Evolutionary conservation across 352 stramenopile species (phyloP), one percentile per base, ranked within the genome.

Genomic region (Lagenidium giganteum): DNA sequence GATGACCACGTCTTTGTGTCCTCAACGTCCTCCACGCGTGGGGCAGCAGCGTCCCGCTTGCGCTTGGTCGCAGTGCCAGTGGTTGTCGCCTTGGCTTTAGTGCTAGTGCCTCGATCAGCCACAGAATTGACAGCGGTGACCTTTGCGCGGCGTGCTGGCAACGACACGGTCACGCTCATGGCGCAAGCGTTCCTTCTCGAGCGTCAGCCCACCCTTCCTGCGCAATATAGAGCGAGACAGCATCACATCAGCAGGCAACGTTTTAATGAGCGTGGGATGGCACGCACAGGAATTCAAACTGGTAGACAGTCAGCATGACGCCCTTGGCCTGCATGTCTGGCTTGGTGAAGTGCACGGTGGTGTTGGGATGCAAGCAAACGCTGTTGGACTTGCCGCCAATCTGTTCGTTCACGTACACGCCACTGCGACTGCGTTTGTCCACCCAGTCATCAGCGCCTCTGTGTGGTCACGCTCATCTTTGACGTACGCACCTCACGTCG

Each of bases 331-430:
- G 58, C n/a, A 61, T 42, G 17, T 67, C 70, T 41, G 72, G 72
- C 13, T 66, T 74, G 3, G 72, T 81, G 23, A 85, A 81, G 42
- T 85, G 72, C 12, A 85, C 32, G 0, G 70, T 85, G 51, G 51
- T 61, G 16, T 73, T 72, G 2, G 49, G 58, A 18, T 41, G 37
- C n/a, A 85, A 28, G 12, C 33, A 25, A 17, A 45, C 41, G 7
- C 43, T 61, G 6, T 58, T 51, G 7, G 43, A 54, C 51, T 69
- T 79, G 28, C 69, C 69, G 13, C 82, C 41, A 17, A 45, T 56
- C 36, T 65, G 55, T 17, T 61, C 67, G 49, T 85, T 85, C 32
- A 85, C 64, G 42, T 63, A 85, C 26, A 85, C 67, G 30, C 67
- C 69, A 30, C 80, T 82, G 38, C 61, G 68, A 17, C 67, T 82